phyloP scores from a whole-genome alignment of 164 flowering plant species.

The Aristolochia californica region DNA sequence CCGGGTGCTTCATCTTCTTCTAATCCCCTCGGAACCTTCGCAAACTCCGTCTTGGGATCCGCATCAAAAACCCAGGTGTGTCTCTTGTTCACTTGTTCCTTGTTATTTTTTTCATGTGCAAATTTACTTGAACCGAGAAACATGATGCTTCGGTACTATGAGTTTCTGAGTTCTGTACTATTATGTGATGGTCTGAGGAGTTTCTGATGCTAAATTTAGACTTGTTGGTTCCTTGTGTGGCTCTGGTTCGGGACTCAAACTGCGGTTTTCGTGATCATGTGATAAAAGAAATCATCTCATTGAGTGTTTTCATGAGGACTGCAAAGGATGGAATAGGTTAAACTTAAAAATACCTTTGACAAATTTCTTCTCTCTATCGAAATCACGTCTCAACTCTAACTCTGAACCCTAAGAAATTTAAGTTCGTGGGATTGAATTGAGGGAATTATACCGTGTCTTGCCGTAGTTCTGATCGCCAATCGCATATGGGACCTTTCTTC shows the following conservation, averaged over 20 bases:
- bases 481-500: too few species aligned
- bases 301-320: neutral
- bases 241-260: neutral
- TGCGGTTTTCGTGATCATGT: neutral
- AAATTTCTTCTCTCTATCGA: too few species aligned
- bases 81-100: neutral
- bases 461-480: too few species aligned
- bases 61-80: constrained; percentile 65
- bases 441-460: too few species aligned
- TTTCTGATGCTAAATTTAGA: neutral
- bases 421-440: too few species aligned
- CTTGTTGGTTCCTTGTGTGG: neutral
- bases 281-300: neutral
- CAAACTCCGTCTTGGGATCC: constrained; percentile 70
- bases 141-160: neutral
- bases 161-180: neutral
- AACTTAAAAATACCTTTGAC: neutral
- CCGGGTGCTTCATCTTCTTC: constrained; percentile 72
- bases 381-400: too few species aligned
- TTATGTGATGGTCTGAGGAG: neutral
- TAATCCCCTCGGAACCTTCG: constrained; percentile 75
- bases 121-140: too few species aligned
- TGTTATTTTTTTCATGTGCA: neutral
- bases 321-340: neutral
- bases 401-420: too few species aligned